A percentile compares a stretch with the other conserved stretches of the same genome.
Conservation (phyloP, 768 basidiomycete genomes). For the Heimioporus sp. region DNA sequence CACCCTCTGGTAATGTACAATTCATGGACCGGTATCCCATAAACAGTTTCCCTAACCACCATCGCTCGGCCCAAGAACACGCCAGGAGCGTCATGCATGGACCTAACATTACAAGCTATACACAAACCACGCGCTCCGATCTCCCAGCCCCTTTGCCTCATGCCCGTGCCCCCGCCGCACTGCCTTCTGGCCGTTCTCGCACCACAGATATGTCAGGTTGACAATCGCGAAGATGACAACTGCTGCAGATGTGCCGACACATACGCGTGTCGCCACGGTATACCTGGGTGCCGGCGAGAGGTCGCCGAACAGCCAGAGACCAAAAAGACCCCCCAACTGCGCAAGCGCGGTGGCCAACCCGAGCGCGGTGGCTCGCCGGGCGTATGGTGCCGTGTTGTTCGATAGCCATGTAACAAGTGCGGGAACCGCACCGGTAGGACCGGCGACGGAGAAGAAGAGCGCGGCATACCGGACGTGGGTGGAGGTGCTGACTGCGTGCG, state of each 20-base stretch:
- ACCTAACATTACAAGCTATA: constrained; percentile 50
- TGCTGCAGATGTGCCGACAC: constrained; percentile 36
- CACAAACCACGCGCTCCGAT: constrained; percentile 55
- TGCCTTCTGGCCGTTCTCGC: constrained; percentile 47
- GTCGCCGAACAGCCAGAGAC: constrained; percentile 56
- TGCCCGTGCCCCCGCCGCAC: constrained; percentile 34
- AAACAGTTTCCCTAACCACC: too few relatives aligned
- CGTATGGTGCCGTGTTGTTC: constrained; percentile 59
- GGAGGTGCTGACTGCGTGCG: constrained; percentile 29
- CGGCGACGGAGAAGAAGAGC: constrained; percentile 54
- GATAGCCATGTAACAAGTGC: constrained; percentile 56
- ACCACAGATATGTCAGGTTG: constrained; percentile 42
- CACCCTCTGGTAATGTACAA: too few relatives aligned
- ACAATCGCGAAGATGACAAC: constrained; percentile 36
- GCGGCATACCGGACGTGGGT: constrained; percentile 48
- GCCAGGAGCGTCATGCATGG: too few relatives aligned
- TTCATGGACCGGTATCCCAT: too few relatives aligned
- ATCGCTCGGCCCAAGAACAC: too few relatives aligned
- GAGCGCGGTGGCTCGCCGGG: constrained; percentile 55
- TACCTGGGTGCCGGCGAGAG: constrained; percentile 51
- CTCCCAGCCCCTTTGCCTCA: constrained; percentile 45
- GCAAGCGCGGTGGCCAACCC: constrained; percentile 56
- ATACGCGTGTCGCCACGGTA: constrained; percentile 40
- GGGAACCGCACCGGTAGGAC: constrained; percentile 50
- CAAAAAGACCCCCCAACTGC: constrained; percentile 58